A percentile compares a stretch with the other conserved stretches of the same genome.
phyloP scores from a whole-genome alignment of 1,284 basidiomycete genomes.

The Tremellales sp. region DNA sequence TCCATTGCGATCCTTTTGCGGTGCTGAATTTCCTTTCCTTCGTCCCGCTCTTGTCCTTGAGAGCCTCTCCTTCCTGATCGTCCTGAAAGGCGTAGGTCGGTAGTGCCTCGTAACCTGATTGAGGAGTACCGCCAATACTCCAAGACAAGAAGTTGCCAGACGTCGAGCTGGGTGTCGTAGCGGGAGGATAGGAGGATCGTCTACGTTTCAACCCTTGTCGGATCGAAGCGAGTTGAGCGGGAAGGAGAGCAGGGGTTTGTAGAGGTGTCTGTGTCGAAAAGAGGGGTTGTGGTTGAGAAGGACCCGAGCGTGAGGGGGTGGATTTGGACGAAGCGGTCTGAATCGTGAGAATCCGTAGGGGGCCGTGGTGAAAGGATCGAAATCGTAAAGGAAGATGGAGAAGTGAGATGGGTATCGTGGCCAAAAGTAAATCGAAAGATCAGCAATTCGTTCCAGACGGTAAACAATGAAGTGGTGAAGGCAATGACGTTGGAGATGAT shows the following conservation, averaged over 20 bases:
- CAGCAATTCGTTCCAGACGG: too few relatives aligned
- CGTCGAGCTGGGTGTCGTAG: constrained; percentile 13
- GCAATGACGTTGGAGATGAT: neutral
- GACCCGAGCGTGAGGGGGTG: constrained; percentile 7
- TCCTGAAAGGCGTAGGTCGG: neutral
- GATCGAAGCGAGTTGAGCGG: constrained; percentile 12
- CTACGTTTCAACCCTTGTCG: constrained; percentile 13
- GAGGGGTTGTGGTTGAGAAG: constrained; percentile 3
- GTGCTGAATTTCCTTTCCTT: too few relatives aligned
- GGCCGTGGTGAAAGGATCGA: neutral
- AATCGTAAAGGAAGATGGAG: neutral
- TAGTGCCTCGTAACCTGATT: neutral
- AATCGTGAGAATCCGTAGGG: neutral
- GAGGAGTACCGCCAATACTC: constrained; percentile 1
- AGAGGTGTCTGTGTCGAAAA: constrained; percentile 3
- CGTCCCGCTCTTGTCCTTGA: too few relatives aligned
- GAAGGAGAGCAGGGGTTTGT: constrained; percentile 9
- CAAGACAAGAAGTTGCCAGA: constrained; percentile 3
- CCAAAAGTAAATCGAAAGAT: too few relatives aligned
- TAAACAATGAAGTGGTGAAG: neutral
- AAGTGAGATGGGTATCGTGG: neutral
- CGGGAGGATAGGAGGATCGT: constrained; percentile 33
- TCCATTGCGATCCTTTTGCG: neutral
- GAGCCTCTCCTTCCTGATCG: too few relatives aligned
- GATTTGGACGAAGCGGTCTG: neutral